A percentile compares a stretch with the other conserved stretches of the same genome.
Evolutionary conservation across 345 rosid genomes (phyloP).

Genomic region (Corchorus capsularis): DNA sequence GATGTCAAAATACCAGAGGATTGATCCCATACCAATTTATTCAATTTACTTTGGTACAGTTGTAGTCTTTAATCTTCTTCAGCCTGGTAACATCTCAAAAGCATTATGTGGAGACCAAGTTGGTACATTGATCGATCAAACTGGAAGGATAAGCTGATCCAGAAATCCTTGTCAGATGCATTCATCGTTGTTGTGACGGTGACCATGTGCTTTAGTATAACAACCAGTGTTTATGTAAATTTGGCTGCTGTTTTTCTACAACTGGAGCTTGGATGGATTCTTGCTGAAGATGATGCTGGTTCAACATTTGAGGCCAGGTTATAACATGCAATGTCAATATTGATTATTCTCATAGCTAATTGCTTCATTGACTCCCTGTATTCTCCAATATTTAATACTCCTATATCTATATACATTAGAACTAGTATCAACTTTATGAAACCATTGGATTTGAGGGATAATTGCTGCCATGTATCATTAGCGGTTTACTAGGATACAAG

Average conservation of each 20-base stretch:
- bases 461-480: not conserved
- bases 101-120: slow-evolving; percentile 89
- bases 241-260: not conserved
- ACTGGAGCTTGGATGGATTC: not conserved
- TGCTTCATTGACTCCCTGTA: not conserved
- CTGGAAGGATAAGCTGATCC: slow-evolving; percentile 40
- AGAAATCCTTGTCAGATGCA: slow-evolving; percentile 13
- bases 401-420: not conserved
- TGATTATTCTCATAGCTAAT: slow-evolving; percentile 8
- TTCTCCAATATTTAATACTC: not conserved
- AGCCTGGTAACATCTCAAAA: slow-evolving; percentile 82
- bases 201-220: not conserved
- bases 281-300: not conserved
- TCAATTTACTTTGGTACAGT: slow-evolving; percentile 43
- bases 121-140: slow-evolving; percentile 77
- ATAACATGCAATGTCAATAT: not conserved
- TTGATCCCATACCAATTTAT: slow-evolving; percentile 1
- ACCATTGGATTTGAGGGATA: not conserved
- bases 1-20: not conserved
- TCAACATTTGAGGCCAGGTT: slow-evolving; percentile 9
- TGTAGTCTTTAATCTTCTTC: slow-evolving; percentile 78
- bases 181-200: slow-evolving; percentile 18
- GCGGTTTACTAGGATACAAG: not conserved
- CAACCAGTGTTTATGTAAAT: slow-evolving; percentile 4
- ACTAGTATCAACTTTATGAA: not conserved